Percentiles rank a stretch among this genome's conserved stretches.
These are phyloP conservation scores for Fagus sylvatica DNA, from an alignment of 306 rosid species.

Conservation along the genomic window DNA sequence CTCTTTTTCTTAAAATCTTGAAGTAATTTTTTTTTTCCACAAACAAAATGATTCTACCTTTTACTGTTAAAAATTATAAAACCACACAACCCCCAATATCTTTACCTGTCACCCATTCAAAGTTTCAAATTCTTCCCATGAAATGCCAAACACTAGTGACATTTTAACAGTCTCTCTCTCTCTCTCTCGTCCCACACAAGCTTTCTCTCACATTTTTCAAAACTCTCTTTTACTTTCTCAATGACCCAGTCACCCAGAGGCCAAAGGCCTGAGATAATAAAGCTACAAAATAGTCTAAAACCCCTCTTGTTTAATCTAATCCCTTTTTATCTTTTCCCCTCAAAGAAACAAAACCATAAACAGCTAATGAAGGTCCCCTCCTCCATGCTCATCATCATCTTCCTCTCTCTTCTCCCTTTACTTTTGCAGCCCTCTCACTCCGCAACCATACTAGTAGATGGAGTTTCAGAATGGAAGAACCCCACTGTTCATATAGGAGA, in stretches of 20 bases:
- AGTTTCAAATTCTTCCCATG: constrained; percentile 34
- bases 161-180: constrained; percentile 45
- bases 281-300: constrained; percentile 20
- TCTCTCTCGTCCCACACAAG: constrained; percentile 30
- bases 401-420: constrained; percentile 34
- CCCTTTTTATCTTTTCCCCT: constrained; percentile 24
- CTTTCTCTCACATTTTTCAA: constrained; percentile 51
- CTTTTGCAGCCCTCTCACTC: constrained; percentile 57
- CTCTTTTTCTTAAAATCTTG: constrained; percentile 12
- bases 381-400: constrained; percentile 38
- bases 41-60: constrained; percentile 60
- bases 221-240: constrained; percentile 34
- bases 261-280: constrained; percentile 16
- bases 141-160: constrained; percentile 65
- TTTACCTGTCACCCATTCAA: constrained; percentile 70
- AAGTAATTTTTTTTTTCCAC: constrained; percentile 18
- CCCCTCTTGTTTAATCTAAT: constrained; percentile 21
- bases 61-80: constrained; percentile 44
- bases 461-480: constrained; percentile 78
- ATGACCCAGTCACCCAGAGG: constrained; percentile 23
- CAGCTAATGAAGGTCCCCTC: constrained; percentile 44
- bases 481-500: constrained; percentile 81
- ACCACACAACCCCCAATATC: constrained; percentile 45
- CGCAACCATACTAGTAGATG: constrained; percentile 64
- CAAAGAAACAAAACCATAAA: constrained; percentile 15